Conservation (phyloP, 768 basidiomycete species). For the Boletus speciosus region DNA sequence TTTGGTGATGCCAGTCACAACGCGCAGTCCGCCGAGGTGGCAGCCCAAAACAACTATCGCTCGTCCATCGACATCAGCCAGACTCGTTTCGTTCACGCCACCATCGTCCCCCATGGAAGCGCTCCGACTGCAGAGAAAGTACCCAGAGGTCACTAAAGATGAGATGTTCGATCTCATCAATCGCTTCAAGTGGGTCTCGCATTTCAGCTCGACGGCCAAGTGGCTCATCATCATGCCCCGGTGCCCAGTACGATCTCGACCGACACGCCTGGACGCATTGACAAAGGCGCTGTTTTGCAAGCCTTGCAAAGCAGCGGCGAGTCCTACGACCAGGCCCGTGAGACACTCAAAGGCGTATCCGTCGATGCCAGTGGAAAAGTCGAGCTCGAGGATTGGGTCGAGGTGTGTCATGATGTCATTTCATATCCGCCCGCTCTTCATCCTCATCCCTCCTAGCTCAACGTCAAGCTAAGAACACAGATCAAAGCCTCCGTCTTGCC, state of each 20-base stretch:
- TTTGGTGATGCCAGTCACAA: background rate
- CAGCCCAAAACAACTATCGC: conserved; percentile 7
- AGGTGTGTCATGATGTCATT: conserved; percentile 52
- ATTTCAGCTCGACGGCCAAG: background rate
- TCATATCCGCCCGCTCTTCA: conserved; percentile 12
- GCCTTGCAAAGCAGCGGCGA: conserved; percentile 76
- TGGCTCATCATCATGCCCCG: background rate
- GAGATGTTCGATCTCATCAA: conserved; percentile 94
- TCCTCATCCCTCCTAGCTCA: conserved; percentile 48
- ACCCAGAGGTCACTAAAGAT: conserved; percentile 85
- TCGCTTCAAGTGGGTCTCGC: conserved; percentile 82
- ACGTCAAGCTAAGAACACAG: conserved; percentile 70
- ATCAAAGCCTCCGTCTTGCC: conserved; percentile 43
- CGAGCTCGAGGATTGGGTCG: conserved; percentile 97
- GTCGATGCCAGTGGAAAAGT: conserved; percentile 95
- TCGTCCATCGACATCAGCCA: conserved; percentile 8
- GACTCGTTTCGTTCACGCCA: conserved; percentile 7
- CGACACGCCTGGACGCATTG: conserved; percentile 77
- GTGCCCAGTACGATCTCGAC: conserved; percentile 63
- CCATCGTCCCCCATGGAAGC: conserved; percentile 60
- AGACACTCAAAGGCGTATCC: conserved; percentile 89
- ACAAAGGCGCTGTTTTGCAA: conserved; percentile 79
- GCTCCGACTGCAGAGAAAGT: conserved; percentile 85
- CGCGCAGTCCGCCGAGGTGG: conserved; percentile 14
- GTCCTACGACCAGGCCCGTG: conserved; percentile 85